phyloP scores from a whole-genome alignment of 2,329 filamentous ascomycete species.

The Aureobasidium sp. region DNA sequence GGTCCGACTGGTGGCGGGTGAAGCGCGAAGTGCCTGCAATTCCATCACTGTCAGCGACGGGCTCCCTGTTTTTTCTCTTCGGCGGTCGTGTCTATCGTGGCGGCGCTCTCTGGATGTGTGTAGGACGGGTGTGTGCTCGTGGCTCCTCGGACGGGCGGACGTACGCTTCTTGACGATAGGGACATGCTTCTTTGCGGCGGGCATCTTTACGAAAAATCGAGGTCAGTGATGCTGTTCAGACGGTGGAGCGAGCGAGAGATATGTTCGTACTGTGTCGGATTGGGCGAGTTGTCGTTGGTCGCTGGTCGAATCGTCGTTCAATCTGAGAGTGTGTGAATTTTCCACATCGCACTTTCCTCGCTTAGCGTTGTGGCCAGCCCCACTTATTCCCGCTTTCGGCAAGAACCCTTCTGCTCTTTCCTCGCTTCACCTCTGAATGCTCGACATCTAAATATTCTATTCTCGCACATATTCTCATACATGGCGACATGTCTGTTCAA shows the following conservation, averaged over 20 bases:
- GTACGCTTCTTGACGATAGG: slow-evolving; percentile 99
- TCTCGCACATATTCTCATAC: background rate
- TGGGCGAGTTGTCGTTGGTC: slow-evolving; percentile 14
- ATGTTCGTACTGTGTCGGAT: slow-evolving; percentile 14
- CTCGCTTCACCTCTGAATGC: background rate
- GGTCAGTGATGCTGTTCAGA: background rate
- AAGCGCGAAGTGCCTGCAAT: slow-evolving; percentile 80
- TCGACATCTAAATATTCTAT: background rate
- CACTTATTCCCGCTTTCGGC: background rate
- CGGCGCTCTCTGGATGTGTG: background rate
- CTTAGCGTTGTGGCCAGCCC: slow-evolving; percentile 4
- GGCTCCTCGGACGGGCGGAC: slow-evolving; percentile 49
- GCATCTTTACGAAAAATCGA: slow-evolving; percentile 58
- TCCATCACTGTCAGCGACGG: slow-evolving; percentile 25
- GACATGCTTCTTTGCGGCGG: slow-evolving; percentile 98
- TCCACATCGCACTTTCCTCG: slow-evolving; percentile 7
- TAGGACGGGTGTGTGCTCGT: background rate
- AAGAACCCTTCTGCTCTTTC: background rate
- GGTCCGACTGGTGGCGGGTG: slow-evolving; percentile 94
- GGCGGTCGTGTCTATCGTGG: background rate
- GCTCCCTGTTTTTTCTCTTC: background rate
- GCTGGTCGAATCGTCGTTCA: slow-evolving; percentile 5
- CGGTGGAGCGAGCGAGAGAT: background rate
- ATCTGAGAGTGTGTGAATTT: slow-evolving; percentile 2
- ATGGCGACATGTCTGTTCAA: background rate